Percentiles rank a stretch among this genome's conserved stretches.
Evolutionary conservation across 2,329 filamentous ascomycete genomes (phyloP).

Genomic region (Cladophialophora chaetospira): DNA sequence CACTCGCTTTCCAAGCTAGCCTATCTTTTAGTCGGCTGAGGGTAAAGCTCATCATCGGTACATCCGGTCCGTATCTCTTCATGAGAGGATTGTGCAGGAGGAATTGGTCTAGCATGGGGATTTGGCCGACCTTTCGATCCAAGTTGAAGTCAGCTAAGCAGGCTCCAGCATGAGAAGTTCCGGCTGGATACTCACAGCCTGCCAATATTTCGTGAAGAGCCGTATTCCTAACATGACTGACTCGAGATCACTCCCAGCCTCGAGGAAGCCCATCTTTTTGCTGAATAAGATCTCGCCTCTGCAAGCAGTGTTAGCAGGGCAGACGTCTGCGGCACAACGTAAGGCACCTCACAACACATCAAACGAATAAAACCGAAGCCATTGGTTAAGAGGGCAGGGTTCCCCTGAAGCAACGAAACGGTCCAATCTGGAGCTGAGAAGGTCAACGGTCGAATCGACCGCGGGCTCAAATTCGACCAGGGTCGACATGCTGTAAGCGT

Average conservation of each 20-base stretch:
- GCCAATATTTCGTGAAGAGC: constrained; percentile 21
- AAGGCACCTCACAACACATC: constrained; percentile 26
- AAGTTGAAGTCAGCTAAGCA: background rate
- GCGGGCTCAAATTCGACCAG: constrained; percentile 60
- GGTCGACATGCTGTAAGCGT: constrained; percentile 57
- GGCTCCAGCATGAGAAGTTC: background rate
- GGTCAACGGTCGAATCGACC: constrained; percentile 71
- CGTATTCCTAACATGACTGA: constrained; percentile 32
- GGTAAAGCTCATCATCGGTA: constrained; percentile 71
- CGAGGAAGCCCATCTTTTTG: constrained; percentile 33
- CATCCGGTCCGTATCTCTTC: constrained; percentile 67
- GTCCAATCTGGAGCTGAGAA: constrained; percentile 67
- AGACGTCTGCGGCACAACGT: background rate
- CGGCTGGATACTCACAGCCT: constrained; percentile 3
- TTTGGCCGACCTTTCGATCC: constrained; percentile 23
- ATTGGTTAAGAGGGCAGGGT: constrained; percentile 18
- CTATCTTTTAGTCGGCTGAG: constrained; percentile 67
- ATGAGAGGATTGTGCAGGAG: constrained; percentile 43
- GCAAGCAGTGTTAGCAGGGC: background rate
- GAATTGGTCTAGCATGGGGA: constrained; percentile 27
- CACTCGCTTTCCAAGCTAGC: constrained; percentile 39
- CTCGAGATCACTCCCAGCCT: constrained; percentile 22
- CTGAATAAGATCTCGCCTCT: constrained; percentile 40
- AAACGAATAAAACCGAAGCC: constrained; percentile 27
- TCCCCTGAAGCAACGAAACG: constrained; percentile 45